A percentile compares a stretch with the other conserved stretches of the same genome.
phyloP scores from a whole-genome alignment of 2,329 filamentous ascomycete species.

The Epicoccum sorghinum region DNA sequence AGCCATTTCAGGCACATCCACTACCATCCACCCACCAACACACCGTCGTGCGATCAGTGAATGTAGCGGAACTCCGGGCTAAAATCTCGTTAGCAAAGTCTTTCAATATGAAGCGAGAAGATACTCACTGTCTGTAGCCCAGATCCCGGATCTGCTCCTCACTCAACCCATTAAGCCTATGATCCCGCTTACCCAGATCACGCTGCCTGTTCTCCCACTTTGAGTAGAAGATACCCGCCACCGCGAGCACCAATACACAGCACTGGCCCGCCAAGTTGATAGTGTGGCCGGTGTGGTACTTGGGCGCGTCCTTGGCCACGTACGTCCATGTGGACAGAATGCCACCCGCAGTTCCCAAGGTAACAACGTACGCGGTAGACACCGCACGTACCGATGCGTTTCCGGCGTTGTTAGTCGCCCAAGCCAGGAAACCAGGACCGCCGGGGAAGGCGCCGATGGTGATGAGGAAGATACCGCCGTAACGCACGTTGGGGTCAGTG shows the following conservation, averaged over 20 bases:
- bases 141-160: slow-evolving; percentile 56
- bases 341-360: slow-evolving; percentile 67
- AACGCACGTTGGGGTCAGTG: slow-evolving; percentile 60
- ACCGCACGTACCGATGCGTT: slow-evolving; percentile 64
- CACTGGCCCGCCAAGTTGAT: slow-evolving; percentile 63
- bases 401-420: slow-evolving; percentile 65
- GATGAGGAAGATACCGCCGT: slow-evolving; percentile 62
- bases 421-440: slow-evolving; percentile 63
- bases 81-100: too few species aligned
- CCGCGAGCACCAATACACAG: slow-evolving; percentile 52
- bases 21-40: neutral
- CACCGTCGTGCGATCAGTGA: slow-evolving; percentile 36
- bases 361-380: slow-evolving; percentile 65
- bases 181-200: slow-evolving; percentile 55
- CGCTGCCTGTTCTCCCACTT: slow-evolving; percentile 60
- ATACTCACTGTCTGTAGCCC: slow-evolving; percentile 55
- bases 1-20: neutral
- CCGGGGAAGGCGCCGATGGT: slow-evolving; percentile 64
- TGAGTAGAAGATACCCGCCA: slow-evolving; percentile 60
- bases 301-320: slow-evolving; percentile 61
- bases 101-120: too few species aligned
- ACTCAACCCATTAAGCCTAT: slow-evolving; percentile 57
- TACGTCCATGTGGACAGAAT: slow-evolving; percentile 65
- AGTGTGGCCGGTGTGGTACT: slow-evolving; percentile 74
- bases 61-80: slow-evolving; percentile 63